These are phyloP conservation scores for Phytophthora boehmeriae DNA, from an alignment of 352 stramenopile species.

Conservation along the genomic window DNA sequence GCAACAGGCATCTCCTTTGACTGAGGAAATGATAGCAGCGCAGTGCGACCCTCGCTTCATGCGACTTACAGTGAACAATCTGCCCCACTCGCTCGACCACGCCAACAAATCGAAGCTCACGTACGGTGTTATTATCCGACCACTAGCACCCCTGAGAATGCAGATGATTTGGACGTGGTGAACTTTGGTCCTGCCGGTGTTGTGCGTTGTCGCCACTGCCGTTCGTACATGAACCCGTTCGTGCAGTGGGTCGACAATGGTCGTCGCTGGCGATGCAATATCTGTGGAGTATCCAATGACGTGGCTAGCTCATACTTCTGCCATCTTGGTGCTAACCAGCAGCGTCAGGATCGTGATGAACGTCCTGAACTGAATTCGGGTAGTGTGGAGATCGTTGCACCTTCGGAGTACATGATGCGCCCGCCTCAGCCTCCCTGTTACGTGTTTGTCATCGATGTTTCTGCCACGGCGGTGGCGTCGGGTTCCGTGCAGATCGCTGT, in stretches of 20 bases:
- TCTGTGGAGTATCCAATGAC: conserved; percentile 90
- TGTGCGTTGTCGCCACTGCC: conserved; percentile 88
- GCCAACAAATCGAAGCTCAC: conserved; percentile 85
- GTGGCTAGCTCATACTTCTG: conserved; percentile 98
- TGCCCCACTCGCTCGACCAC: conserved; percentile 86
- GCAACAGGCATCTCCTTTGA: conserved; percentile 60
- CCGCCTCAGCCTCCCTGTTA: conserved; percentile 87
- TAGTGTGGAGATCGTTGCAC: conserved; percentile 87
- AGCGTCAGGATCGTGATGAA: conserved; percentile 93
- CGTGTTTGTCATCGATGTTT: conserved; percentile 92
- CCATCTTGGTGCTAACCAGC: conserved; percentile 95
- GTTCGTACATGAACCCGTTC: conserved; percentile 92
- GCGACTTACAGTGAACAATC: conserved; percentile 71
- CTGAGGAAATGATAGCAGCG: conserved; percentile 71
- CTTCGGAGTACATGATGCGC: conserved; percentile 91
- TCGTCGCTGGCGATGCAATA: conserved; percentile 87
- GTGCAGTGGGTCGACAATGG: conserved; percentile 91
- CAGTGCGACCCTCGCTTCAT: conserved; percentile 86
- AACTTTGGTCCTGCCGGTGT: conserved; percentile 88
- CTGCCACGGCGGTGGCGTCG: conserved; percentile 69
- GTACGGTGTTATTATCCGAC: conserved; percentile 86
- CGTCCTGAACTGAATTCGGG: conserved; percentile 78
- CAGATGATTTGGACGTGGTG: conserved; percentile 80
- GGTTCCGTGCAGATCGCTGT: conserved; percentile 74
- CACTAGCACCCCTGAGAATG: conserved; percentile 74